Conservation (phyloP, 1,284 basidiomycete genomes). For the Cryptococcus sp. region DNA sequence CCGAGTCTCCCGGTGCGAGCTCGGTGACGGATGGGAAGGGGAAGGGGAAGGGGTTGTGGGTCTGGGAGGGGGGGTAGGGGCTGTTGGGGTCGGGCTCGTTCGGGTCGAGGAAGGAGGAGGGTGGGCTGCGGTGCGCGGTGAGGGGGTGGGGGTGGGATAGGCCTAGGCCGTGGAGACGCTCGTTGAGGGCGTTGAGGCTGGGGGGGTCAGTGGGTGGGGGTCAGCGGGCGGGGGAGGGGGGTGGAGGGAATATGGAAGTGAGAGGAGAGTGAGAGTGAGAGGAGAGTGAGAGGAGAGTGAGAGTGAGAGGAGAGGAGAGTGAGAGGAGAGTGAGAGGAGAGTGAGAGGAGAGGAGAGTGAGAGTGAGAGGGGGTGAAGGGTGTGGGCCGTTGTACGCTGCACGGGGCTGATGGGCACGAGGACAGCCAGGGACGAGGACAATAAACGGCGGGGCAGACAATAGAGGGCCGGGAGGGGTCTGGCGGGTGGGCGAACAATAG, state of each 20-base stretch:
- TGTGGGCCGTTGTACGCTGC: no score
- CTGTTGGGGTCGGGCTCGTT: constrained; percentile 4
- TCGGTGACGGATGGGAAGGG: constrained; percentile 18
- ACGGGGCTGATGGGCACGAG: no score
- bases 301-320: neutral
- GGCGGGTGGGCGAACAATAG: no score
- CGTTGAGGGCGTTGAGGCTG: constrained; percentile 23
- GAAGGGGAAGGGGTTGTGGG: neutral
- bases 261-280: neutral
- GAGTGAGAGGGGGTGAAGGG: constrained; percentile 2
- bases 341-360: neutral
- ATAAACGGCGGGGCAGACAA: no score
- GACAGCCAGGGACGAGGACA: no score
- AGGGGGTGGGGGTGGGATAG: constrained; percentile 5
- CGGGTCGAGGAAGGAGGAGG: constrained; percentile 4
- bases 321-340: neutral
- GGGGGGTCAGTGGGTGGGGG: neutral
- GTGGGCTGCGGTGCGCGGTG: constrained; percentile 5
- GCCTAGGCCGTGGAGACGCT: constrained; percentile 24
- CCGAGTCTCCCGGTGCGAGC: constrained; percentile 28
- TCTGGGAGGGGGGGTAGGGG: neutral
- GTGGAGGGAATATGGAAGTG: neutral
- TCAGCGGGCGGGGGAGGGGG: neutral
- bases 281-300: neutral
- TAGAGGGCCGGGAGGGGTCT: no score